phyloP scores from a whole-genome alignment of 257 asterid species.

The Striga asiatica region DNA sequence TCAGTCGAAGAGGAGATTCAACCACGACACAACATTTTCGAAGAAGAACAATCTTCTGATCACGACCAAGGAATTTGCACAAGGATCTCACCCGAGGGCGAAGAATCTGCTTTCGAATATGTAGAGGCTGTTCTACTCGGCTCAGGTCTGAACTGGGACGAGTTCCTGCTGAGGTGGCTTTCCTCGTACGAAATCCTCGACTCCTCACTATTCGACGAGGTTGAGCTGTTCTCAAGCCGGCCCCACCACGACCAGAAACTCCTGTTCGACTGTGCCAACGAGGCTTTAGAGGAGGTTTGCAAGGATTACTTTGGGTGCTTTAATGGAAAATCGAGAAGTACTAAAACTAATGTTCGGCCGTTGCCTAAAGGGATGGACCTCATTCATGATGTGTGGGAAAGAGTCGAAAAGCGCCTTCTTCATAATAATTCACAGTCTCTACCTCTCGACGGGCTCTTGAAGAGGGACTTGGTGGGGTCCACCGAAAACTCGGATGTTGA shows the following conservation, averaged over 20 bases:
- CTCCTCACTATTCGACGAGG: slow-evolving; percentile 69
- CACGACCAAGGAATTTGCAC: slow-evolving; percentile 41
- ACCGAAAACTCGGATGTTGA: slow-evolving; percentile 33
- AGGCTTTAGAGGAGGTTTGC: slow-evolving; percentile 55
- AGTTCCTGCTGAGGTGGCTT: slow-evolving; percentile 67
- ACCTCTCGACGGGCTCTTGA: slow-evolving; percentile 63
- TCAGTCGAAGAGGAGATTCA: slow-evolving; percentile 56
- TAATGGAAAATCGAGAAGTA: too few species aligned
- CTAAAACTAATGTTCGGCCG: slow-evolving; percentile 25
- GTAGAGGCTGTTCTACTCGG: slow-evolving; percentile 97
- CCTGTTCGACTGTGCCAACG: slow-evolving; percentile 76
- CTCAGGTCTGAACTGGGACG: slow-evolving; percentile 92
- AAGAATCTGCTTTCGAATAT: slow-evolving; percentile 96
- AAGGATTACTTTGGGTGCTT: slow-evolving; percentile 46
- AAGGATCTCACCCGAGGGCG: slow-evolving; percentile 53
- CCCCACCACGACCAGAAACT: slow-evolving; percentile 63
- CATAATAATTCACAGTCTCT: slow-evolving; percentile 29
- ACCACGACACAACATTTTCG: slow-evolving; percentile 63
- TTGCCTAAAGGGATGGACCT: slow-evolving; percentile 74
- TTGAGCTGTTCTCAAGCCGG: slow-evolving; percentile 71
- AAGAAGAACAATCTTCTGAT: slow-evolving; percentile 45
- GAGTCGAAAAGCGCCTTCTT: slow-evolving; percentile 43
- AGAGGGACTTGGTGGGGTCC: slow-evolving; percentile 43
- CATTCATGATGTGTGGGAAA: slow-evolving; percentile 67
- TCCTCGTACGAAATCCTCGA: slow-evolving; percentile 59